These are phyloP conservation scores for Solanum bukasovii DNA, from an alignment of 257 asterid genomes.

Conservation along the genomic window DNA sequence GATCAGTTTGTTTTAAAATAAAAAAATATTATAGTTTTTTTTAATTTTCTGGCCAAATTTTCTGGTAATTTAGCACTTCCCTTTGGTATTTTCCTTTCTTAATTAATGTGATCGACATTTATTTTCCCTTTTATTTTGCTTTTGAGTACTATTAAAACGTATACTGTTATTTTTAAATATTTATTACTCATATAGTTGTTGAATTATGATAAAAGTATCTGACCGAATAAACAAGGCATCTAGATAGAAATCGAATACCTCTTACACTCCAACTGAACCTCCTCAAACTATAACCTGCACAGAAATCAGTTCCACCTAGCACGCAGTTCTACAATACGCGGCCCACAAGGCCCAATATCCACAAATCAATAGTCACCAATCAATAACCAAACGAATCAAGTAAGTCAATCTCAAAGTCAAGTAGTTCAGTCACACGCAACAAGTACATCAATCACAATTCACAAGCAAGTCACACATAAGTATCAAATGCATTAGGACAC, in stretches of 20 bases:
- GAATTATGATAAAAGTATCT: not conserved
- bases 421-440: not conserved
- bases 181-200: not conserved
- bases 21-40: too few species aligned
- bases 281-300: not conserved
- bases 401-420: not conserved
- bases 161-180: too few species aligned
- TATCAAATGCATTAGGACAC: not conserved
- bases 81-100: not conserved
- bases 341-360: not conserved
- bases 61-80: too few species aligned
- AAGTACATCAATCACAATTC: not conserved
- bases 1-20: too few species aligned
- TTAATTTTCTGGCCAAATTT: too few species aligned
- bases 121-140: not conserved
- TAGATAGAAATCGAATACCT: too few species aligned
- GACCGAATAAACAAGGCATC: not conserved
- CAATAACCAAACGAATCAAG: not conserved
- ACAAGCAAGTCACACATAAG: not conserved
- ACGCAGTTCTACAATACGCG: not conserved
- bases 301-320: not conserved
- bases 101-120: not conserved
- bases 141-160: not conserved
- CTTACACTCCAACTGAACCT: not conserved
- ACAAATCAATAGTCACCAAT: not conserved